Conservation (phyloP, 2,329 filamentous ascomycete species). For the Penicillium rolfsii region DNA sequence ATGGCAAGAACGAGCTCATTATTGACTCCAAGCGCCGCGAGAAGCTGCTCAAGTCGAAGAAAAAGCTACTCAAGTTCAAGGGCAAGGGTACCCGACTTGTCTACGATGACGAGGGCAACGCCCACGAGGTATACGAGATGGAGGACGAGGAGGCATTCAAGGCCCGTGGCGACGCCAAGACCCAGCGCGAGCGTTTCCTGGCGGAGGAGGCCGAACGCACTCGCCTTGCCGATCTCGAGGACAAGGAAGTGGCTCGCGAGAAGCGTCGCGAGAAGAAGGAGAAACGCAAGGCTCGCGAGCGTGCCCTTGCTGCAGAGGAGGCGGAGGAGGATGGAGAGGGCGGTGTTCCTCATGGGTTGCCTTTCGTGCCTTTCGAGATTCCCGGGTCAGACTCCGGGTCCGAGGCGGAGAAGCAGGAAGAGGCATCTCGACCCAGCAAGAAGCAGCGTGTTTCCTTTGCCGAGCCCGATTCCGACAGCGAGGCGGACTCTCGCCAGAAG, state of each 20-base stretch:
- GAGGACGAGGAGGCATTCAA: conserved; percentile 82
- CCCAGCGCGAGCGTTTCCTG: conserved; percentile 77
- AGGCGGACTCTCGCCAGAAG: conserved; percentile 32
- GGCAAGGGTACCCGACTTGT: conserved; percentile 82
- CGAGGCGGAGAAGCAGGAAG: conserved; percentile 28
- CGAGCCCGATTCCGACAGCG: conserved; percentile 32
- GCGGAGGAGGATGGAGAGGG: conserved; percentile 31
- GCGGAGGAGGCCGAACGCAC: conserved; percentile 74
- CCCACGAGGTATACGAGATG: conserved; percentile 85
- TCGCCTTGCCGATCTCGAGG: conserved; percentile 73
- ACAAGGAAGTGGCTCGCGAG: conserved; percentile 79
- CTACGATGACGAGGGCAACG: conserved; percentile 88
- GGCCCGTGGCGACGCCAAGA: conserved; percentile 72
- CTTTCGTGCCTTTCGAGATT: conserved; percentile 29
- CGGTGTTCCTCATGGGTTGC: conserved; percentile 22
- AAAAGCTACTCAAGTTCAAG: conserved; percentile 88
- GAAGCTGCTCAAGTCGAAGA: conserved; percentile 93
- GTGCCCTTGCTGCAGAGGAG: conserved; percentile 39
- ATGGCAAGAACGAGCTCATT: conserved; percentile 69
- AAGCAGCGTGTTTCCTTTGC: conserved; percentile 47
- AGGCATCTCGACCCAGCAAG: conserved; percentile 40
- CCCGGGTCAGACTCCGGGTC: conserved; percentile 26
- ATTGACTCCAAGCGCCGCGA: conserved; percentile 94
- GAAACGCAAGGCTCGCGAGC: conserved; percentile 48
- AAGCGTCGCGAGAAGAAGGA: conserved; percentile 62